Conservation (phyloP, 116 monocot species). For the Zostera marina region DNA sequence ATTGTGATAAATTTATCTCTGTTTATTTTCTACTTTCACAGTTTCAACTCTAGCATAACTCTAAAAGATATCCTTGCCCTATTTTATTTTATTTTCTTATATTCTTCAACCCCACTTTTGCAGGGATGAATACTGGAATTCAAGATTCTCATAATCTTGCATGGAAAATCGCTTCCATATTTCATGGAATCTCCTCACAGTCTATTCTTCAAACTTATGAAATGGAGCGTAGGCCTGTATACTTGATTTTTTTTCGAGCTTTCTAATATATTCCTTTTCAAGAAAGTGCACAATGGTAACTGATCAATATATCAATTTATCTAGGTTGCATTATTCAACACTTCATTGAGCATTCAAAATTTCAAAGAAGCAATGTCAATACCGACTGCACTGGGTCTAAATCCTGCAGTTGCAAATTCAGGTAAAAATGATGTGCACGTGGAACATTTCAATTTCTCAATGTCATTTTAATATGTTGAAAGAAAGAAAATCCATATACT, state of each 20-base stretch:
- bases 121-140: constrained; percentile 99
- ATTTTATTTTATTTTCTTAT: background rate
- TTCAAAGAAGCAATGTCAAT: constrained; percentile 88
- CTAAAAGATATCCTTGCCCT: background rate
- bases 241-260: constrained; percentile 4
- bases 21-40: too few species aligned
- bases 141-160: constrained; percentile 98
- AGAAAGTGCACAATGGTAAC: background rate
- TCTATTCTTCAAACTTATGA: constrained; percentile 77
- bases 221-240: constrained; percentile 79
- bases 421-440: constrained; percentile 19
- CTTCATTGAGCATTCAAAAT: constrained; percentile 69
- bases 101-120: background rate
- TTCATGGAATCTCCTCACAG: constrained; percentile 31
- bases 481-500: background rate
- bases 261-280: background rate
- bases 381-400: constrained; percentile 81
- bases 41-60: too few species aligned
- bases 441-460: background rate
- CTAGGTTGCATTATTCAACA: constrained; percentile 86
- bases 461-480: too few species aligned
- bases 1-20: too few species aligned
- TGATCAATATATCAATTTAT: constrained; percentile 3
- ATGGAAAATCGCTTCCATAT: constrained; percentile 66
- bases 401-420: constrained; percentile 68